Base-by-base conservation (phyloP, 2,329 filamentous ascomycete genomes). In the Diaporthe eres region DNA sequence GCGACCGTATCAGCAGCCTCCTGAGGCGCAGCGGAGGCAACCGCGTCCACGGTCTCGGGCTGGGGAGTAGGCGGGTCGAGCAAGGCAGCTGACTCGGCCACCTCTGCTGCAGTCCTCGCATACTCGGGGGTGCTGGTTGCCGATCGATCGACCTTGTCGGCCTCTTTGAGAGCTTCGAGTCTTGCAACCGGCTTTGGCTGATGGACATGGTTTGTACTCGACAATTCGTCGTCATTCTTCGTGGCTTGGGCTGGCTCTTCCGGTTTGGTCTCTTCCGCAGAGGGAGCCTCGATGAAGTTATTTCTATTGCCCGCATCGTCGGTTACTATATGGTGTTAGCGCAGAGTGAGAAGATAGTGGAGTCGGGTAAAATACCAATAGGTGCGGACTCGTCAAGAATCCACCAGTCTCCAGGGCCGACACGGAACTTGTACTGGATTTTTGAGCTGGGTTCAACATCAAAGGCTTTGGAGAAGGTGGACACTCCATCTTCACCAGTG, bases 371-470 rank as follows among this genome's bases (percentile, higher is more conserved):
- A 87, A 78, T 86, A 94, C 92, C 87, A 73, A 87, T 91, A 19
- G 90, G 89, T 72, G 88, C 86, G 60, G 85, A 86, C 75, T 94
- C 91, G 79, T 95, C 90, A 61, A 94, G 83, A 34, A 92, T 86
- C 93, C 93, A 94, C 90, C 92, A 94, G 78, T 94, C 89, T 65
- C 90, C 90, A 28, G 87, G 82, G 13, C 93, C 93, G 49, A 94
- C 85, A 42, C 92, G 89, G 79, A 95, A 93, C 83, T 95, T 95
- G 88, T 95, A 96, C 80, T 94, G 91, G 78, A 94, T 90, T 75
- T 90, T 88, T 63, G 90, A 88, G 31, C 89, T 89, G 31, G 89
- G 85, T 25, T 90, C 85, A 10, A 90, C 86, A 49, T 87, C 82
- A 60, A 94, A 86, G 1, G 87, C 83, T 75, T 90, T 90, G 58